A percentile compares a stretch with the other conserved stretches of the same genome.
Evolutionary conservation across 176 grass and related monocot genomes (phyloP).

Genomic region (Poa annua): DNA sequence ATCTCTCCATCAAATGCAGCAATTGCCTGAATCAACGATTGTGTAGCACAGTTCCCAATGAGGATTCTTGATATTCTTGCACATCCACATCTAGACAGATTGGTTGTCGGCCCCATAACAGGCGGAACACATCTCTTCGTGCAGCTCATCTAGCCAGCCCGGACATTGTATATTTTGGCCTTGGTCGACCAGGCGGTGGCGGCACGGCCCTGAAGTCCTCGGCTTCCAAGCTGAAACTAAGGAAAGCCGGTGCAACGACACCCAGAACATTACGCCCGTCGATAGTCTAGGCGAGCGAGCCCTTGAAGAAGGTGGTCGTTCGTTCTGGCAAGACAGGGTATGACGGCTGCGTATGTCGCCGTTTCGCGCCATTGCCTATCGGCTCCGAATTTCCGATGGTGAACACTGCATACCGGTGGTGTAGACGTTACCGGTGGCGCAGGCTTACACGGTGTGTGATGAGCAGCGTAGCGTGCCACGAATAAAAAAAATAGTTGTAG

Average conservation of each 20-base stretch:
- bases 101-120: background rate
- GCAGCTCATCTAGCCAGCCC: background rate
- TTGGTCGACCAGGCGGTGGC: background rate
- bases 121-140: background rate
- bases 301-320: conserved; percentile 2
- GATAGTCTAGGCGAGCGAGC: background rate
- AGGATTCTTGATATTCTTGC: background rate
- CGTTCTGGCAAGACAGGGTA: background rate
- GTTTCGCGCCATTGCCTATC: background rate
- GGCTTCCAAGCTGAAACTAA: background rate
- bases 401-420: background rate
- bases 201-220: background rate
- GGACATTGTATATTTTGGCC: background rate
- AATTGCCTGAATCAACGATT: background rate
- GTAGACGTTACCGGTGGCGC: background rate
- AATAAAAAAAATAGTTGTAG: too few relatives aligned
- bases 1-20: background rate
- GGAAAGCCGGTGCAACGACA: background rate
- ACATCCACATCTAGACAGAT: background rate
- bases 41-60: background rate
- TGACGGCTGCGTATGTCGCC: background rate
- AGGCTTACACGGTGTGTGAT: too few relatives aligned
- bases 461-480: too few relatives aligned
- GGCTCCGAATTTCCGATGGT: background rate
- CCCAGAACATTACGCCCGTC: background rate